These are phyloP conservation scores for Kodamaea sp. DNA, from an alignment of 1,139 yeast genomes.

Conservation along the genomic window DNA sequence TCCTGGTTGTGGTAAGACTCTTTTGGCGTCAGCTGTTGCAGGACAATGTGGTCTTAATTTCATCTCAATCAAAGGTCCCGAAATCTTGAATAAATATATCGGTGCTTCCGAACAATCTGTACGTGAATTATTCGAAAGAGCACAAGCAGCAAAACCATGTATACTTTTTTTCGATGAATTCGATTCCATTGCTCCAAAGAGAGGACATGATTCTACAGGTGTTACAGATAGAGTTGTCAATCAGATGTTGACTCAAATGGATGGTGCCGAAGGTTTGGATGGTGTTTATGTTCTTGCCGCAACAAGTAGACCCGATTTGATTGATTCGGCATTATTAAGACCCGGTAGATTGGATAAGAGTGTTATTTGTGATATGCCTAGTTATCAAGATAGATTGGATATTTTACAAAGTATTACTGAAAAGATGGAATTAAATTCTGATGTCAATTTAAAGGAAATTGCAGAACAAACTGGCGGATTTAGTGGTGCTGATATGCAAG, in stretches of 20 bases:
- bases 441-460: conserved; percentile 52
- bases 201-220: conserved; percentile 98
- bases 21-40: conserved; percentile 90
- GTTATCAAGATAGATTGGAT: conserved; percentile 63
- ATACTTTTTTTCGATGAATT: conserved; percentile 92
- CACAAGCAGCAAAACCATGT: conserved; percentile 93
- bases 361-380: conserved; percentile 86
- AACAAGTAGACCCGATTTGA: conserved; percentile 90
- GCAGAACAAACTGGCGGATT: conserved; percentile 69
- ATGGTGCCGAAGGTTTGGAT: conserved; percentile 97
- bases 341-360: conserved; percentile 96
- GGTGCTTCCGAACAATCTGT: conserved; percentile 98
- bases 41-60: conserved; percentile 93
- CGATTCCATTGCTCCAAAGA: conserved; percentile 94
- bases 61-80: conserved; percentile 94
- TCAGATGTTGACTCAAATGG: conserved; percentile 97
- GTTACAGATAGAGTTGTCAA: conserved; percentile 97
- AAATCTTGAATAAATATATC: conserved; percentile 88
- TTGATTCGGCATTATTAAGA: conserved; percentile 89
- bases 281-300: conserved; percentile 97
- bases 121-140: conserved; percentile 88
- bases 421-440: conserved; percentile 49
- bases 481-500: conserved; percentile 95
- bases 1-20: conserved; percentile 97
- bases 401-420: conserved; percentile 62